A percentile compares a stretch with the other conserved stretches of the same genome.
These are phyloP conservation scores for Thalassiosira profunda DNA, from an alignment of 108 stramenopile genomes.

Conservation along the genomic window DNA sequence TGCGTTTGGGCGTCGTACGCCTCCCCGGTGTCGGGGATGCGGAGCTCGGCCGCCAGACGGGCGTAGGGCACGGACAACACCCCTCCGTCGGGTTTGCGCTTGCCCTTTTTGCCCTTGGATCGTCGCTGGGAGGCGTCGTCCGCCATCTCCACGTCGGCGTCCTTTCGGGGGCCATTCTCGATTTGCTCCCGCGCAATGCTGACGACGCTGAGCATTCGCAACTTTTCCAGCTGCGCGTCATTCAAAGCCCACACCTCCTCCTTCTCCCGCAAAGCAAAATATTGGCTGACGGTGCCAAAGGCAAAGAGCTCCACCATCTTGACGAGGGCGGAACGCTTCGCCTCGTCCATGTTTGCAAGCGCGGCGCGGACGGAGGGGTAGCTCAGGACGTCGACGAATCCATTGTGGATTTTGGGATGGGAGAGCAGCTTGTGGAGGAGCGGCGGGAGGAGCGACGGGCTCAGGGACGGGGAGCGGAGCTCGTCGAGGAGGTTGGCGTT, in stretches of 20 bases:
- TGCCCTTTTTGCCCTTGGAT: no score
- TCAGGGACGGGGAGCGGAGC: conserved; percentile 19
- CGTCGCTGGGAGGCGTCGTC: neutral
- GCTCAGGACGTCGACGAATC: conserved; percentile 32
- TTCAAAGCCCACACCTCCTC: conserved; percentile 35
- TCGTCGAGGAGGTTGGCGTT: conserved; percentile 25
- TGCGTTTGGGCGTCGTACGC: neutral
- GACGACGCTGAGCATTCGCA: conserved; percentile 47
- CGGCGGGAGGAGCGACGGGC: conserved; percentile 16
- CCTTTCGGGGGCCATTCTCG: neutral
- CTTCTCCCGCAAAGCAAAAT: conserved; percentile 14
- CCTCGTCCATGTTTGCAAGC: conserved; percentile 7
- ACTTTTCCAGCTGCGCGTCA: conserved; percentile 38
- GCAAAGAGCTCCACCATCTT: conserved; percentile 30
- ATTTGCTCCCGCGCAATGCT: conserved; percentile 18
- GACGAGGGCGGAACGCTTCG: conserved; percentile 8
- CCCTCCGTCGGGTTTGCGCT: no score
- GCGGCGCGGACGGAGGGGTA: conserved; percentile 20
- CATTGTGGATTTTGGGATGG: conserved; percentile 37
- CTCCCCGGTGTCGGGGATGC: neutral
- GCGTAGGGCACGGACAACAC: conserved; percentile 32
- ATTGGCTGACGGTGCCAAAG: conserved; percentile 24
- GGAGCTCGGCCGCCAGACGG: conserved; percentile 19
- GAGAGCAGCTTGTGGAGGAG: conserved; percentile 26
- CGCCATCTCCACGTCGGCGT: conserved; percentile 10